Conservation (phyloP, 805 yeast genomes). For the Yamadazyma takamatsuzukensis region DNA sequence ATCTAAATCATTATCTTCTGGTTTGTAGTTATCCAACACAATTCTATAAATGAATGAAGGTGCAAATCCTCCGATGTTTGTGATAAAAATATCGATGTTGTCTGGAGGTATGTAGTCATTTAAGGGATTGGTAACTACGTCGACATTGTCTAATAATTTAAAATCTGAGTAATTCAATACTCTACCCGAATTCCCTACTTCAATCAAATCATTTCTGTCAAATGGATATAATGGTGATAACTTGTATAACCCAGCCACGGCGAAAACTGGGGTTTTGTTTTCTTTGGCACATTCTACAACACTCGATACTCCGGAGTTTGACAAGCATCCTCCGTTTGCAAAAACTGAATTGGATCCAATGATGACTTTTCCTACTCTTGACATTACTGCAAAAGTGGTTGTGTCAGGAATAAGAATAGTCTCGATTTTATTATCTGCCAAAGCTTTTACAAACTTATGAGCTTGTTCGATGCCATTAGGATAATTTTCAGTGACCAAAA, state of each 20-base stretch:
- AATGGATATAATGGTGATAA: slow-evolving; percentile 91
- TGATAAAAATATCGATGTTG: slow-evolving; percentile 87
- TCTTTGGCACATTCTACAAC: slow-evolving; percentile 96
- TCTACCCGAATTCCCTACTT: slow-evolving; percentile 91
- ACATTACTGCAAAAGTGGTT: slow-evolving; percentile 92
- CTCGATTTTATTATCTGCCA: slow-evolving; percentile 83
- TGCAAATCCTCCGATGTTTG: slow-evolving; percentile 94
- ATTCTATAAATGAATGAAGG: slow-evolving; percentile 95
- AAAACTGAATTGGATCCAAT: slow-evolving; percentile 90
- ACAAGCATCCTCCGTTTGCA: slow-evolving; percentile 93
- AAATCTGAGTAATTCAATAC: slow-evolving; percentile 75
- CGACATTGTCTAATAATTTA: slow-evolving; percentile 65
- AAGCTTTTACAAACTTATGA: slow-evolving; percentile 71
- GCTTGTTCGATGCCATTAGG: slow-evolving; percentile 84
- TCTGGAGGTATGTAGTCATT: slow-evolving; percentile 93
- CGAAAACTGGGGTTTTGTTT: slow-evolving; percentile 93
- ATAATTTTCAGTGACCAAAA: slow-evolving; percentile 83
- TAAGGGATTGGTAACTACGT: slow-evolving; percentile 76
- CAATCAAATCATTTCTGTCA: slow-evolving; percentile 76
- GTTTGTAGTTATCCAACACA: slow-evolving; percentile 88
- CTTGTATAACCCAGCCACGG: slow-evolving; percentile 91
- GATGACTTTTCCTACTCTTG: slow-evolving; percentile 93
- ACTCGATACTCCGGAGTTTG: slow-evolving; percentile 85
- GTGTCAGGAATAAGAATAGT: slow-evolving; percentile 91
- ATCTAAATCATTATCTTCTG: slow-evolving; percentile 69